Base-by-base conservation (phyloP, 305 asterid species). In the Fraxinus paxiana region DNA sequence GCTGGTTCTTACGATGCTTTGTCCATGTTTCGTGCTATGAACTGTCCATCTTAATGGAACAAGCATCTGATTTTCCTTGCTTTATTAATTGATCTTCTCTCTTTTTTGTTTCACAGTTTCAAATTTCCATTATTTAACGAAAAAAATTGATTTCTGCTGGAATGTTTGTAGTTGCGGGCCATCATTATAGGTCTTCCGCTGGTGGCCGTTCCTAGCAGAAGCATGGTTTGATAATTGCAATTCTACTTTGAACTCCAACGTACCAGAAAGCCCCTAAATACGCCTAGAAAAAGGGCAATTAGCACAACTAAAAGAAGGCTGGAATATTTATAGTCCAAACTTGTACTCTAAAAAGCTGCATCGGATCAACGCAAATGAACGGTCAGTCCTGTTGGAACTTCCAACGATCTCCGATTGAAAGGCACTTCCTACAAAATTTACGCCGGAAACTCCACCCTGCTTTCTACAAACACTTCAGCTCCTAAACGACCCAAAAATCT, bases 1-100 rank as follows among this genome's bases (percentile, higher is more conserved):
- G 85, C 83, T 83, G 88, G 83, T 85, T 86, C 81, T 82, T 82
- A 56, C 89, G 88, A 83, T 89, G 89, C 90, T 87, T 83, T 86
- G 77, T 41, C 78, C 85, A 73, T 54, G 82, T 73, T 88, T 81
- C 76, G 73, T 76, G 77, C 85, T 78, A 63, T 63, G 72, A 46
- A 80, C 69, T 76, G 15, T 73, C 81, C 71, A 78, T 80, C 77
- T 83, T 77, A 67, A 56, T 85, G 83, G 89, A 84, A 80, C 84
- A 81, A 77, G 86, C 88, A 81, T 87, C 81, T 7, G 37, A 56
- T 31, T 56, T 76, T 72, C 76, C 65, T 76, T 85, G 79, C 24
- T 83, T 81, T 81, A 48, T 26, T 56, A 15, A 34, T 76, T 8
- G 76, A 28, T 30, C 38, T 1, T 28, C 15, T 5, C 5, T 73